Percentiles rank a stretch among this genome's conserved stretches.
These are phyloP conservation scores for Ophiocordyceps sinensis DNA, from an alignment of 2,329 filamentous ascomycete genomes.

Conservation along the genomic window DNA sequence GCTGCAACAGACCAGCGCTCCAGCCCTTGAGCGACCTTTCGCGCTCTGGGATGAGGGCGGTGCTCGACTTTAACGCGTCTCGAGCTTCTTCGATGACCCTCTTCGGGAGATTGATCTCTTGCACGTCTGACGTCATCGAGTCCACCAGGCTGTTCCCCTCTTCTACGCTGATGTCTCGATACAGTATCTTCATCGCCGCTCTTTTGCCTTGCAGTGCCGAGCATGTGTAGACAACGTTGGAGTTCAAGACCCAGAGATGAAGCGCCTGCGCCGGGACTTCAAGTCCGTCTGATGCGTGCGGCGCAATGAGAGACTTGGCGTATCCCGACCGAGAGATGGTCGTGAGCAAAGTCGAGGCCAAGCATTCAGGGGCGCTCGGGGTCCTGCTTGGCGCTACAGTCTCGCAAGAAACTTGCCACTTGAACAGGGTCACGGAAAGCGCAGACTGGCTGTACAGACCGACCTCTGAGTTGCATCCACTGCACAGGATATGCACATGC, in stretches of 20 bases:
- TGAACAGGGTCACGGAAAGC: conserved; percentile 36
- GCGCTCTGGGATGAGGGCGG: conserved; percentile 34
- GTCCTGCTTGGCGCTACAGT: conserved; percentile 8
- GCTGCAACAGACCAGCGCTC: conserved; percentile 48
- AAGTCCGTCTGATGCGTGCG: conserved; percentile 6
- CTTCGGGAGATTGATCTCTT: conserved; percentile 41
- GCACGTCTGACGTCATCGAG: conserved; percentile 38
- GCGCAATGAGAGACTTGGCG: conserved; percentile 39
- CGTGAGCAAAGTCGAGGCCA: conserved; percentile 36
- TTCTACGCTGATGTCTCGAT: conserved; percentile 23
- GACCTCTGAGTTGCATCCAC: conserved; percentile 27
- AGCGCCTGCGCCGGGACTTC: conserved; percentile 14
- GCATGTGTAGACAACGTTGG: conserved; percentile 37
- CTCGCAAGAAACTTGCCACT: conserved; percentile 38
- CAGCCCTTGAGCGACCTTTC: conserved; percentile 50
- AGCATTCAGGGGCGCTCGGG: conserved; percentile 33
- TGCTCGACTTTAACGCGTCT: conserved; percentile 30
- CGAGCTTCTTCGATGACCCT: conserved; percentile 32
- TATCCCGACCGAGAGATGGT: conserved; percentile 41
- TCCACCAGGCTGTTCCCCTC: conserved; percentile 35
- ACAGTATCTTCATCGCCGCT: conserved; percentile 39
- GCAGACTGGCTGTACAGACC: conserved; percentile 32
- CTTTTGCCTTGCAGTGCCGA: conserved; percentile 15
- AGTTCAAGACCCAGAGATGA: conserved; percentile 42
- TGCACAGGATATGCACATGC: conserved; percentile 29